Evolutionary conservation across 208 protist species (phyloP), one percentile per base, ranked within the genome.

Genomic region (Crithidia fasciculata): DNA sequence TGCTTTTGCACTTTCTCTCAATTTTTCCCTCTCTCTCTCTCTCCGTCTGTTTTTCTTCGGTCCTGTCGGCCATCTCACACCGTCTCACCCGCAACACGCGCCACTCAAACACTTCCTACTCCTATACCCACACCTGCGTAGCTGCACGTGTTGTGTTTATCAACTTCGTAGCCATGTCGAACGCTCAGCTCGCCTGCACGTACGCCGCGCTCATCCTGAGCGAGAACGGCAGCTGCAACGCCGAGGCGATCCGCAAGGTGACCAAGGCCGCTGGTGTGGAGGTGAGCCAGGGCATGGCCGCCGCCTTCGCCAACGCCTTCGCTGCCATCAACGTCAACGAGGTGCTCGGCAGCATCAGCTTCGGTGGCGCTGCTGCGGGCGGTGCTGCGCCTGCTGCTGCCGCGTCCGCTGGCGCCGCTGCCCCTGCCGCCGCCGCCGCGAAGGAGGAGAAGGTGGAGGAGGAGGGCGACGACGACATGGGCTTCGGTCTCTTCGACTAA

Each of bases 201-300:
- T 98, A 98, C 90, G 91, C 97, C 77, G 88, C 95, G 64, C 86
- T 99, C 61, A 94, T 98, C 81, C 92, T 99, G 49, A 86, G 87
- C 76, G 97, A 98, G 82, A 90, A 87, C 74, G 90, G 92, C 69
- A 90, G 91, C 81, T 82, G 84, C 80, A 94, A 96, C 56, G 90
- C 86, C 41, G 72, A 58, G 55, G 83, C 69, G 62, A 77, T 96
- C 69, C 57, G 69, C 54, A 81, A 82, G 18, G 87, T 96, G 59
- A 81, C 88, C 62, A 89, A 91, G 85, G 91, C 91, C 64, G 91
- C 88, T 10, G 89, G 89, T 45, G 79, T 94, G 44, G 72, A 87
- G 52, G 86, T 96, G 59, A 92, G 82, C 86, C 70, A 73, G 56
- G 84, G 86, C 50, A 93, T 94, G 88, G 89, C 91, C 59, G 13